A percentile compares a stretch with the other conserved stretches of the same genome.
Evolutionary conservation across 192 early-diverging fungal species (phyloP).

Genomic region (Coemansia sp.): DNA sequence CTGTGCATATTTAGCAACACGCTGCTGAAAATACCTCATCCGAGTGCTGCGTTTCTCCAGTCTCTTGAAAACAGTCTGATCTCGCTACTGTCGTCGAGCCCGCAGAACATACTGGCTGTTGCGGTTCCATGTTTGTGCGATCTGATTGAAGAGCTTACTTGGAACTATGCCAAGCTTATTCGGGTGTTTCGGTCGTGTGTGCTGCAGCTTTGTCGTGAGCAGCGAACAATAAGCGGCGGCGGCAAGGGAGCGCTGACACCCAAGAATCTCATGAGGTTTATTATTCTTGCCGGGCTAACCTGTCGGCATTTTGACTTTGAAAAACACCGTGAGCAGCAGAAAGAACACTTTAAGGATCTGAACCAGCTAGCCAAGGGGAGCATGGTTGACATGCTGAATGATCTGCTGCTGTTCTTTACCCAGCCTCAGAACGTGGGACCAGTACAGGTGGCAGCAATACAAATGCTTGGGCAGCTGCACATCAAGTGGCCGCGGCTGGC

Average conservation of each 20-base stretch:
- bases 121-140: constrained; percentile 73
- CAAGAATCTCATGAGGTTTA: constrained; percentile 62
- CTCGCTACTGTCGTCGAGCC: constrained; percentile 56
- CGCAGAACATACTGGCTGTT: constrained; percentile 60
- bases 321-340: constrained; percentile 36
- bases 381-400: constrained; percentile 36
- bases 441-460: constrained; percentile 59
- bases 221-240: constrained; percentile 32
- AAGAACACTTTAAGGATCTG: constrained; percentile 41
- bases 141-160: constrained; percentile 63
- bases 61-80: constrained; percentile 65
- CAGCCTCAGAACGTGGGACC: constrained; percentile 19
- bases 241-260: constrained; percentile 24
- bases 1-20: constrained; percentile 57
- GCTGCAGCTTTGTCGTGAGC: constrained; percentile 57
- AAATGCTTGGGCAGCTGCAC: constrained; percentile 70
- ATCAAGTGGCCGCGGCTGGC: constrained; percentile 69
- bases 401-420: constrained; percentile 51
- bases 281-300: constrained; percentile 70
- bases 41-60: constrained; percentile 56
- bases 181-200: constrained; percentile 56
- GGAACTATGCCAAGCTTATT: constrained; percentile 53
- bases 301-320: constrained; percentile 84
- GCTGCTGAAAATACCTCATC: constrained; percentile 47
- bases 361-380: constrained; percentile 27